Percentiles rank a stretch among this genome's conserved stretches.
These are phyloP conservation scores for Trichosporon faecale DNA, from an alignment of 1,284 basidiomycete species.

Conservation along the genomic window DNA sequence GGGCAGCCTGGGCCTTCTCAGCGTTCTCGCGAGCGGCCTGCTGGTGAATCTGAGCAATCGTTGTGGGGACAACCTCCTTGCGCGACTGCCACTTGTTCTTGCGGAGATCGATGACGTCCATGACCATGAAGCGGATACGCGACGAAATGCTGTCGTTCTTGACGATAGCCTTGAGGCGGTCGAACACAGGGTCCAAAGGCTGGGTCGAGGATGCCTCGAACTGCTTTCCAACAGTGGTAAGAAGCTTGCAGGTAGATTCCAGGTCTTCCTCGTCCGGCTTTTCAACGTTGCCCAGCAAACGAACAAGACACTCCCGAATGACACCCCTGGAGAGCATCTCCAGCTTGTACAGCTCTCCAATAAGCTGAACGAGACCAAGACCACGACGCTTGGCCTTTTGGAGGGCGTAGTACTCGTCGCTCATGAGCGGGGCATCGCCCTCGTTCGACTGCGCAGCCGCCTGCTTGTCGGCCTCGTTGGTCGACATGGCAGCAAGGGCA, in stretches of 20 bases:
- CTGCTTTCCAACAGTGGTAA: conserved; percentile 79
- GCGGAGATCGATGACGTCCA: conserved; percentile 87
- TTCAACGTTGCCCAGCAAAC: conserved; percentile 84
- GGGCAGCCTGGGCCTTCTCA: conserved; percentile 62
- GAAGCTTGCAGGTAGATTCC: conserved; percentile 88
- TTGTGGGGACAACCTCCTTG: conserved; percentile 73
- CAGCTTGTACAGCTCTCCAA: conserved; percentile 96
- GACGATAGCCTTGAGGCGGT: conserved; percentile 75
- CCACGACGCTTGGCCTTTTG: conserved; percentile 96
- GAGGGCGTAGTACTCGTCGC: conserved; percentile 93
- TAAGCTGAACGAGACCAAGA: conserved; percentile 94
- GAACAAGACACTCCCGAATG: conserved; percentile 96
- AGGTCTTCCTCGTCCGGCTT: conserved; percentile 97
- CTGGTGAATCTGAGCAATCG: conserved; percentile 85
- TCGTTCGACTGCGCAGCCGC: conserved; percentile 56
- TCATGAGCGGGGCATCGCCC: conserved; percentile 65
- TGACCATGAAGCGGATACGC: conserved; percentile 92
- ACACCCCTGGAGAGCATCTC: conserved; percentile 91
- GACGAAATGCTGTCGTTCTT: conserved; percentile 72
- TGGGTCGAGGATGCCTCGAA: conserved; percentile 69
- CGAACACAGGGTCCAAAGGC: conserved; percentile 91
- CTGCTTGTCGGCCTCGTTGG: conserved; percentile 59
- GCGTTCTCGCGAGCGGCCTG: conserved; percentile 71
- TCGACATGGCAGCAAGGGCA: conserved; percentile 57
- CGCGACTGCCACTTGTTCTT: conserved; percentile 75